Evolutionary conservation across 2,329 filamentous ascomycete genomes (phyloP).

Genomic region (Monosporascus sp.): DNA sequence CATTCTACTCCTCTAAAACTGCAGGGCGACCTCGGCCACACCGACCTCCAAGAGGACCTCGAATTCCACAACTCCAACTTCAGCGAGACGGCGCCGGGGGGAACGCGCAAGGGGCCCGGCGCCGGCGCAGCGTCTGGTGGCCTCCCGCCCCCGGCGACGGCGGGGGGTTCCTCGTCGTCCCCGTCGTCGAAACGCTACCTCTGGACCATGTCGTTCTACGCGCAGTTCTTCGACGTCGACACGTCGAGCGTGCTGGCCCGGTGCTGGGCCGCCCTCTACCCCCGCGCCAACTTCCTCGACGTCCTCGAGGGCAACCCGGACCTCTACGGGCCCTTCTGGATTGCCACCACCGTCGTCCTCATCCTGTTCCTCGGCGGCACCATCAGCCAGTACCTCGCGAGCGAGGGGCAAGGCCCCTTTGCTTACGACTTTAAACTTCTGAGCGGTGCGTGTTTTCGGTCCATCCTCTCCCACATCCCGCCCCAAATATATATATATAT

Average conservation of each 20-base stretch:
- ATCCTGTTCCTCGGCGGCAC: slow-evolving; percentile 94
- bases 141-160: slow-evolving; percentile 53
- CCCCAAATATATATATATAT: too few relatives aligned
- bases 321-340: slow-evolving; percentile 96
- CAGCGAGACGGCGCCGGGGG: slow-evolving; percentile 55
- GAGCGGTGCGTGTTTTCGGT: slow-evolving; percentile 55
- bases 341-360: slow-evolving; percentile 93
- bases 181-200: slow-evolving; percentile 71
- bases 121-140: slow-evolving; percentile 36
- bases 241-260: slow-evolving; percentile 82
- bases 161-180: slow-evolving; percentile 19
- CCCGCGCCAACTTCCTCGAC: slow-evolving; percentile 91
- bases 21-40: slow-evolving; percentile 94
- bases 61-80: slow-evolving; percentile 97
- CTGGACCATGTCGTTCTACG: slow-evolving; percentile 90
- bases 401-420: slow-evolving; percentile 65
- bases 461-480: not conserved
- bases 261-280: slow-evolving; percentile 84
- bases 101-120: slow-evolving; percentile 37
- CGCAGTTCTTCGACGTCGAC: slow-evolving; percentile 98
- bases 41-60: slow-evolving; percentile 96
- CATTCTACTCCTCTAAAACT: not conserved
- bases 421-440: slow-evolving; percentile 87
- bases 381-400: slow-evolving; percentile 82
- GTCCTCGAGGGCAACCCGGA: slow-evolving; percentile 96